These are phyloP conservation scores for Acorus calamus DNA, from an alignment of 106 monocot genomes.

Conservation along the genomic window DNA sequence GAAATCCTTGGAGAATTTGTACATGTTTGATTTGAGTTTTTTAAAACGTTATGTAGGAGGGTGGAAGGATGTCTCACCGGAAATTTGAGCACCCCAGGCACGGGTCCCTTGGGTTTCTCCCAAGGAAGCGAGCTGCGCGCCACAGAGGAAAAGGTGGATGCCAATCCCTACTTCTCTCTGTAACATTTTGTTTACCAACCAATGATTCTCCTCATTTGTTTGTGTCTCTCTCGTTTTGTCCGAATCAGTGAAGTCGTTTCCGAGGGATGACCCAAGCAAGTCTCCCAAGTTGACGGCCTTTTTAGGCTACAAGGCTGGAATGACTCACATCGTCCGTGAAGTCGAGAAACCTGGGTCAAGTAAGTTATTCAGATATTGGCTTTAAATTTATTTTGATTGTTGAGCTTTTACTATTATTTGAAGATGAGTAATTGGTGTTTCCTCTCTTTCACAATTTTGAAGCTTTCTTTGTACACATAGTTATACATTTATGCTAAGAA, in stretches of 20 bases:
- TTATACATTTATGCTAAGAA: too few species aligned
- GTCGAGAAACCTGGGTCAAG: slow-evolving; percentile 82
- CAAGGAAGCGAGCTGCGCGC: slow-evolving; percentile 60
- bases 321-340: slow-evolving; percentile 86
- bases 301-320: slow-evolving; percentile 81
- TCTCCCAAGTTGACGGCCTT: slow-evolving; percentile 66
- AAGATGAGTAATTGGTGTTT: too few species aligned
- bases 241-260: slow-evolving; percentile 78
- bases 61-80: slow-evolving; percentile 58
- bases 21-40: too few species aligned
- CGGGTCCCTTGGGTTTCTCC: slow-evolving; percentile 85
- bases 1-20: too few species aligned
- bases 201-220: too few species aligned
- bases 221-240: background rate
- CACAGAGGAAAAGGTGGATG: slow-evolving; percentile 67
- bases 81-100: slow-evolving; percentile 95
- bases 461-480: too few species aligned
- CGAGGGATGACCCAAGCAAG: slow-evolving; percentile 64
- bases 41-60: too few species aligned
- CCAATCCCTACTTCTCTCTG: too few species aligned
- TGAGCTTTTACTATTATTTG: too few species aligned
- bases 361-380: slow-evolving; percentile 11
- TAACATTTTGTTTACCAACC: too few species aligned
- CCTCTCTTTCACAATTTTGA: too few species aligned
- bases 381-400: too few species aligned